Conservation (phyloP, 2,329 filamentous ascomycete genomes). For the Claviceps maximensis region DNA sequence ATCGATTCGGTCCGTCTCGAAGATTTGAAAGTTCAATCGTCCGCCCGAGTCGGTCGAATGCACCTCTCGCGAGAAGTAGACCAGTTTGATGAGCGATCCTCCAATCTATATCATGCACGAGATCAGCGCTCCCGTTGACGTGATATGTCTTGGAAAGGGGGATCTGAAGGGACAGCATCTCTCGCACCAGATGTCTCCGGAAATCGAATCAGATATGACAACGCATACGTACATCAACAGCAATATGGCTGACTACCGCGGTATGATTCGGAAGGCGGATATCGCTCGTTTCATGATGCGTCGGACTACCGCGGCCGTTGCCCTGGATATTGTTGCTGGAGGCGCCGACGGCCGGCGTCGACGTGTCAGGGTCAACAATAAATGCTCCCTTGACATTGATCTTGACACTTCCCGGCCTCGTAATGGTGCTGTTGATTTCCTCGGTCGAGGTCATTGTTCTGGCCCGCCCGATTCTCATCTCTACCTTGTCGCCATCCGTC, state of each 20-base stretch:
- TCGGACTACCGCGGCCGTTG: conserved; percentile 33
- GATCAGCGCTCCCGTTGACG: neutral
- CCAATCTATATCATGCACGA: conserved; percentile 55
- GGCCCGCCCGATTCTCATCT: neutral
- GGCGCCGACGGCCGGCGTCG: conserved; percentile 31
- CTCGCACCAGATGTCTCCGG: neutral
- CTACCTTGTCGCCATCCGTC: neutral
- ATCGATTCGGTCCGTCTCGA: conserved; percentile 91
- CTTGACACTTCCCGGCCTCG: conserved; percentile 58
- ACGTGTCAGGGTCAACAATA: conserved; percentile 73
- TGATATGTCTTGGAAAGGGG: neutral
- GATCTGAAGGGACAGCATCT: neutral
- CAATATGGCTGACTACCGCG: conserved; percentile 88
- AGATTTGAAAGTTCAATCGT: conserved; percentile 85
- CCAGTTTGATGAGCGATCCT: conserved; percentile 87
- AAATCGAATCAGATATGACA: neutral
- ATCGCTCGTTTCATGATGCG: conserved; percentile 65
- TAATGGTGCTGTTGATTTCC: conserved; percentile 46
- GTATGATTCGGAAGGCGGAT: conserved; percentile 96
- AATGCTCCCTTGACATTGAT: conserved; percentile 97
- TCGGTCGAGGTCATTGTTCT: conserved; percentile 34
- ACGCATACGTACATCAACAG: conserved; percentile 66
- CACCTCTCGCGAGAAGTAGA: conserved; percentile 89
- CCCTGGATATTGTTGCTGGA: conserved; percentile 10
- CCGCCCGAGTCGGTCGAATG: conserved; percentile 70